Evolutionary conservation across 2,329 filamentous ascomycete genomes (phyloP), one percentile per base, ranked within the genome.

Genomic region (Drechslerella coelobrocha): DNA sequence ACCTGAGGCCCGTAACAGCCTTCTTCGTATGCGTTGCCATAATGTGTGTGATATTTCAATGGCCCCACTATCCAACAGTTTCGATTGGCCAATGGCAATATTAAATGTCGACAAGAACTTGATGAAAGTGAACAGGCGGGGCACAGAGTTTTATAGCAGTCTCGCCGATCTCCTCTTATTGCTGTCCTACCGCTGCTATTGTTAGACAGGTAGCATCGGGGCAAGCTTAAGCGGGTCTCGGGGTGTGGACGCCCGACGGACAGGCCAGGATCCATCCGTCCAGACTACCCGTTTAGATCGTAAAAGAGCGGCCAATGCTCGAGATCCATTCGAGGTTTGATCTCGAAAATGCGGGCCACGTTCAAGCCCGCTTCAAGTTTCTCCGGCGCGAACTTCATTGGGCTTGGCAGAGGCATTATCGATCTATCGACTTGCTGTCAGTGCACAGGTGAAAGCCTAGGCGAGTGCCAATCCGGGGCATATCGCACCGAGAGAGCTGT

Each of bases 171-270:
- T 39, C 29, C 50, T 23, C 19, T 54, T 29, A 24, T 47, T 62
- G n/a, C 50, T 37, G 27, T 34, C 41, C 47, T 17, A 53, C 41
- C 21, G 23, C 9, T 21, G 47, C 48, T 27, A 48, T 24, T 43
- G 21, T 12, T 5, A 14, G 12, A 5, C 23, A 55, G 29, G 29
- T 53, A 45, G 59, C 59, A 54, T 55, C 24, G 14, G 4, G 23
- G 31, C 21, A 7, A 2, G 9, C 29, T 56, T 23, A 48, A 48
- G 43, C 23, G 43, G 17, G 17, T 48, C 43, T 69, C 65, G 65
- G 65, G 26, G 65, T 21, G 57, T 69, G 57, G 65, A 62, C 24
- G 65, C 52, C 65, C 65, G 65, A 69, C 59, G 50, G 65, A 62
- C 24, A 27, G 45, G 57, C 65, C 53, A 29, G 65, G 65, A 62